Base-by-base conservation (phyloP, 2,329 filamentous ascomycete genomes). In the Hypoxylon sp. region DNA sequence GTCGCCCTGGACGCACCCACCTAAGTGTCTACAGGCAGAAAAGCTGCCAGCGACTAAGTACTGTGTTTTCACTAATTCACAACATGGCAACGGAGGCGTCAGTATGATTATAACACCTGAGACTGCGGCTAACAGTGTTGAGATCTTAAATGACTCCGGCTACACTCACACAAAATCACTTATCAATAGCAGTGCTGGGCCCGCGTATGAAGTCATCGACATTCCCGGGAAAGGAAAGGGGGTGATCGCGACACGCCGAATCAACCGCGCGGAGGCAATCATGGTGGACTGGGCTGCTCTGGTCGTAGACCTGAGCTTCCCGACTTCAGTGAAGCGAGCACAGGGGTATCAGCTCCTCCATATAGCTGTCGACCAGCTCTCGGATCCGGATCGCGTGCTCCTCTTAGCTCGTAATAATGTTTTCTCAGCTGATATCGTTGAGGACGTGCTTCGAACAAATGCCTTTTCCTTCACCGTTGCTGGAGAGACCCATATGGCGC, bases 371-470 rank as follows among this genome's bases (percentile, higher is more conserved):
- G 73, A 74, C 52, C 73, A 75, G 69, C 70, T 80, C 19, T 63
- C 65, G 1, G 72, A 76, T 11, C 75, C 75, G 0, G 73, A 72
- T 13, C 70, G 52, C 32, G 72, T 80, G 41, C 70, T 73, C 32
- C 62, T 61, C 17, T 72, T 81, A 45, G 72, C 73, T 30, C 69
- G 68, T 23, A 77, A 74, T 34, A 79, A 69, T 58, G 57, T 68
- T 1, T 57, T 64, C 32, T 76, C 67, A 50, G 63, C 67, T 38
- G 65, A 77, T 68, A 72, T 72, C 28, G 71, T 79, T 36, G 79
- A 82, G 70, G 77, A 80, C 45, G 62, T 80, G 6, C 63, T 82
- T 63, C 70, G 78, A 48, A 80, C 77, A 1, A 81, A 81, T 61
- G 72, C 76, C 1, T 80, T 80, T 63, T 74, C 70, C 19, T 73